Percentiles rank a stretch among this genome's conserved stretches.
Conservation (phyloP, 768 basidiomycete species). For the Hysterangium stoloniferum region DNA sequence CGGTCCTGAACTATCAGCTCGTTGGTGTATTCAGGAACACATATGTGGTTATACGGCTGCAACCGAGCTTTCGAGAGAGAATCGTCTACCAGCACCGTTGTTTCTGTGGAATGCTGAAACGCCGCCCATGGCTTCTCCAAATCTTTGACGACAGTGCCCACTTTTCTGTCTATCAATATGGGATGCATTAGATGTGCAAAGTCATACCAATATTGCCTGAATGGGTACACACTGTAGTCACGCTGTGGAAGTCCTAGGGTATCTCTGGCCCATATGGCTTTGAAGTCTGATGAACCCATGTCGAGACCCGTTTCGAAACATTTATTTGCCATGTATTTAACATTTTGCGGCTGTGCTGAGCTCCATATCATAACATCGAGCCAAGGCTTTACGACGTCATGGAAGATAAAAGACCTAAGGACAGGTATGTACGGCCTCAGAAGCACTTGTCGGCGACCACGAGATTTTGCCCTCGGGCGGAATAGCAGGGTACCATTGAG, state of each 20-base stretch:
- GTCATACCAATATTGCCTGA: neutral
- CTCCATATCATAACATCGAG: slow-evolving; percentile 87
- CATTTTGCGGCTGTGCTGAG: slow-evolving; percentile 76
- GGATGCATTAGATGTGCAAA: too few relatives aligned
- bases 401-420: slow-evolving; percentile 58
- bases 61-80: slow-evolving; percentile 19
- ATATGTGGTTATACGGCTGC: slow-evolving; percentile 22
- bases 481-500: slow-evolving; percentile 64
- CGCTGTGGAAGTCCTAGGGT: slow-evolving; percentile 55
- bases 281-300: slow-evolving; percentile 18
- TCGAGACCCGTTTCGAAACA: slow-evolving; percentile 38
- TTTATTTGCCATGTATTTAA: slow-evolving; percentile 61
- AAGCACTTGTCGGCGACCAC: slow-evolving; percentile 31
- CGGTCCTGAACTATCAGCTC: neutral
- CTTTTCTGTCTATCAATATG: slow-evolving; percentile 23
- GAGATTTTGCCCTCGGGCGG: slow-evolving; percentile 1
- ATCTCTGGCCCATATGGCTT: slow-evolving; percentile 72
- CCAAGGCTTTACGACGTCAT: slow-evolving; percentile 51
- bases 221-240: slow-evolving; percentile 57
- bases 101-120: slow-evolving; percentile 20
- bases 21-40: slow-evolving; percentile 13
- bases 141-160: slow-evolving; percentile 68
- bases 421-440: slow-evolving; percentile 59
- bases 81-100: slow-evolving; percentile 23
- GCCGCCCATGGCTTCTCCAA: slow-evolving; percentile 59